Evolutionary conservation across 2,329 filamentous ascomycete species (phyloP).

Genomic region (Aspergillus fructus): DNA sequence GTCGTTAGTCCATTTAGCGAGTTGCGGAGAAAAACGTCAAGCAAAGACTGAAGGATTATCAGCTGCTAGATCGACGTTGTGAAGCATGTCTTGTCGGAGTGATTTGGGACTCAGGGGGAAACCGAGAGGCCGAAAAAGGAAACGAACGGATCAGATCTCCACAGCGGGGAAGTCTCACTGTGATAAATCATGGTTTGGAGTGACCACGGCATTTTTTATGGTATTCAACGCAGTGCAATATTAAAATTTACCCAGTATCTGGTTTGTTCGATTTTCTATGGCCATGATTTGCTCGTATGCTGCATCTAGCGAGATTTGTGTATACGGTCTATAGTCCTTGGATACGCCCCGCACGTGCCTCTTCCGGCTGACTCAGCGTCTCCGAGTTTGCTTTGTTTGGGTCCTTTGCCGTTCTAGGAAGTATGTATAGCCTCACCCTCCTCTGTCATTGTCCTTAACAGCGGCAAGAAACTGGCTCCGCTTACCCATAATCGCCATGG

Average conservation of each 20-base stretch:
- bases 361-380: constrained; percentile 23
- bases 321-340: neutral
- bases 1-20: constrained; percentile 2
- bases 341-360: constrained; percentile 16
- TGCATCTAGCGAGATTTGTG: neutral
- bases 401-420: constrained; percentile 13
- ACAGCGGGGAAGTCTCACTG: constrained; percentile 13
- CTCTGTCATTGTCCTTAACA: neutral
- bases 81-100: constrained; percentile 2
- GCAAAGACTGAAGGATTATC: constrained; percentile 7
- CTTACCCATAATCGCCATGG: constrained; percentile 18
- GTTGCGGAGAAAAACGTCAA: neutral
- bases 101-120: constrained; percentile 11
- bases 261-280: neutral
- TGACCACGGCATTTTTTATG: neutral
- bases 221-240: neutral
- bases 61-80: neutral
- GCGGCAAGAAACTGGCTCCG: neutral
- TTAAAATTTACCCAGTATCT: neutral
- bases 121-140: constrained; percentile 11
- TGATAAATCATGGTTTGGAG: neutral
- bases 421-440: constrained; percentile 3
- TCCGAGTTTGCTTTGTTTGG: constrained; percentile 24
- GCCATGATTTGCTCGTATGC: neutral
- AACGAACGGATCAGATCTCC: constrained; percentile 10